phyloP scores from a whole-genome alignment of 2,329 filamentous ascomycete species.

The Rutstroemia sydowiana region DNA sequence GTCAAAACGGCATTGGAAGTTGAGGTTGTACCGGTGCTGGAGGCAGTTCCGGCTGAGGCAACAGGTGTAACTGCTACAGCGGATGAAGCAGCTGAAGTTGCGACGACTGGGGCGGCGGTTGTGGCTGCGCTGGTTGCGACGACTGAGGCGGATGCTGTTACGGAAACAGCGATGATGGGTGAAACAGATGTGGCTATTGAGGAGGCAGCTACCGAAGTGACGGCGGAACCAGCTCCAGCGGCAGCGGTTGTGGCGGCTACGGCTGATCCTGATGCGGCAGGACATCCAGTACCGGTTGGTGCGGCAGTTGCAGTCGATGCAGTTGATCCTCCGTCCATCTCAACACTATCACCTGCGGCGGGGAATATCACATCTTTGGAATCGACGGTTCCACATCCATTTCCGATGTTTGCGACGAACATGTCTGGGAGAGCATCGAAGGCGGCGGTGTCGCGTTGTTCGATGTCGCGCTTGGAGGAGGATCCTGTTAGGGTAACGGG shows the following conservation, averaged over 20 bases:
- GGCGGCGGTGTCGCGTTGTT: conserved; percentile 37
- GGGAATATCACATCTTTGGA: conserved; percentile 57
- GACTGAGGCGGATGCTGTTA: conserved; percentile 11
- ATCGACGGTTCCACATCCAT: conserved; percentile 49
- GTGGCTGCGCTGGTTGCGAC: background rate
- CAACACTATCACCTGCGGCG: conserved; percentile 53
- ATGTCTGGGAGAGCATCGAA: conserved; percentile 62
- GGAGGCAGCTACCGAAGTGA: conserved; percentile 4
- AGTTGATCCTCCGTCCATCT: conserved; percentile 36
- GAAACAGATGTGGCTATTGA: too few relatives aligned
- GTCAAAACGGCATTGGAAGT: conserved; percentile 19
- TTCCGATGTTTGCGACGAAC: conserved; percentile 63
- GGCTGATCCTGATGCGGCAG: conserved; percentile 6
- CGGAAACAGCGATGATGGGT: background rate
- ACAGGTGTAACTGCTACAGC: background rate
- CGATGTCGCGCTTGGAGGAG: conserved; percentile 31
- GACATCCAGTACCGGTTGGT: conserved; percentile 15
- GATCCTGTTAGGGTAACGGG: conserved; percentile 56
- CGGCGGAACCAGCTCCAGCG: conserved; percentile 4
- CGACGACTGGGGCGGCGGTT: conserved; percentile 16
- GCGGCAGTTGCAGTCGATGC: conserved; percentile 21
- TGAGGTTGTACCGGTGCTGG: conserved; percentile 19
- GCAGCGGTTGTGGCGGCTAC: background rate
- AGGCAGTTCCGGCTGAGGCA: conserved; percentile 11
- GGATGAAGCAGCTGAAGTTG: conserved; percentile 17